Evolutionary conservation across 371 early-diverging fungal genomes (phyloP).

Genomic region (Umbelopsis sp.): DNA sequence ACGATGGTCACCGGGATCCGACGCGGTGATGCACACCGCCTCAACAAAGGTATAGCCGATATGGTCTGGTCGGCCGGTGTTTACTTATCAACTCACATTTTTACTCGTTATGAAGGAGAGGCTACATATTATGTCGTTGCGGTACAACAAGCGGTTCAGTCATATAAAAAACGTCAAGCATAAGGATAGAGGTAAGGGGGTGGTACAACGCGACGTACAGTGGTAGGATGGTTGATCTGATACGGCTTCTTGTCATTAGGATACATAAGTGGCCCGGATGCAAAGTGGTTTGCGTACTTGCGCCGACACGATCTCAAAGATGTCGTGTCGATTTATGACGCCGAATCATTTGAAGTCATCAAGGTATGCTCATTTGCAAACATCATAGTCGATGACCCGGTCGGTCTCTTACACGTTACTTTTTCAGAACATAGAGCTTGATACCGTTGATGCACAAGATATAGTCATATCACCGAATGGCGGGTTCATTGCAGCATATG

Average conservation of each 20-base stretch:
- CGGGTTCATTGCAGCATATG: slow-evolving; percentile 75
- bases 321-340: slow-evolving; percentile 68
- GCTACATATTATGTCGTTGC: not conserved
- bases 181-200: not conserved
- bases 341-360: slow-evolving; percentile 60
- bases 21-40: slow-evolving; percentile 65
- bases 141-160: not conserved
- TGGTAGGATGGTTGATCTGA: not conserved
- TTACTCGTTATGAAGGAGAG: not conserved
- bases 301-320: slow-evolving; percentile 67
- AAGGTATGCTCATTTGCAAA: slow-evolving; percentile 40
- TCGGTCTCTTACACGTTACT: too few relatives aligned
- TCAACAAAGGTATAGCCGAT: slow-evolving; percentile 58
- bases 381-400: not conserved
- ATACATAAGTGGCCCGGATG: not conserved
- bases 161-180: not conserved
- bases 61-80: too few relatives aligned
- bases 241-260: not conserved
- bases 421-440: slow-evolving; percentile 62
- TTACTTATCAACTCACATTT: not conserved
- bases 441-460: slow-evolving; percentile 70
- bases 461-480: slow-evolving; percentile 88
- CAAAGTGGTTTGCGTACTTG: slow-evolving; percentile 10
- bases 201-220: not conserved
- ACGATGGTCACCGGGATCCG: slow-evolving; percentile 67